phyloP scores from a whole-genome alignment of 2,329 filamentous ascomycete genomes.

The Xylariales sp. region DNA sequence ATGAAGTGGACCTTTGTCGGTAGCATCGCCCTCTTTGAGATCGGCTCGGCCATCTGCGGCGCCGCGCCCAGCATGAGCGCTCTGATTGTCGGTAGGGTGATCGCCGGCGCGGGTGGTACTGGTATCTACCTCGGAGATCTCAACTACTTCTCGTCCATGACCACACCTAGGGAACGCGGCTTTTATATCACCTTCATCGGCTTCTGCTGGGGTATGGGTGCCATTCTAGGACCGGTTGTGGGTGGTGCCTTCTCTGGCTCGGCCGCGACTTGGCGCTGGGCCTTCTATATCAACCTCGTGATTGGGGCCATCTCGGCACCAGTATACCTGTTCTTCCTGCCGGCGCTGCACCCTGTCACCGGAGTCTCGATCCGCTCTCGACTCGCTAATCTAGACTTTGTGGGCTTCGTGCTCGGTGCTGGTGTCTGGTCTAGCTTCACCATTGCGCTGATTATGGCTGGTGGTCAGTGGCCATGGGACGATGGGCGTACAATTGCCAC shows the following conservation, averaged over 20 bases:
- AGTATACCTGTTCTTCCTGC: conserved; percentile 24
- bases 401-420: conserved; percentile 34
- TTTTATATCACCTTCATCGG: too few relatives aligned
- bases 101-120: conserved; percentile 35
- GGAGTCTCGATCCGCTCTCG: conserved; percentile 15
- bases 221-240: too few relatives aligned
- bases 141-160: conserved; percentile 13
- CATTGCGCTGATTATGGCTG: conserved; percentile 40
- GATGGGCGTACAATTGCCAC: conserved; percentile 37
- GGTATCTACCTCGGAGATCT: conserved; percentile 33
- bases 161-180: neutral
- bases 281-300: too few relatives aligned
- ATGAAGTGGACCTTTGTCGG: conserved; percentile 34
- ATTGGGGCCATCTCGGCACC: conserved; percentile 31
- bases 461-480: conserved; percentile 42
- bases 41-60: conserved; percentile 33
- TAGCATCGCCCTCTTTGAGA: conserved; percentile 18
- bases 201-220: too few relatives aligned
- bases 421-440: conserved; percentile 28
- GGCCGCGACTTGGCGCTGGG: too few relatives aligned
- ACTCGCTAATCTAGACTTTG: conserved; percentile 32
- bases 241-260: too few relatives aligned
- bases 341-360: conserved; percentile 12
- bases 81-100: conserved; percentile 39
- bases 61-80: conserved; percentile 36